Conservation (phyloP, 345 rosid genomes). For the Brassica rapa region DNA sequence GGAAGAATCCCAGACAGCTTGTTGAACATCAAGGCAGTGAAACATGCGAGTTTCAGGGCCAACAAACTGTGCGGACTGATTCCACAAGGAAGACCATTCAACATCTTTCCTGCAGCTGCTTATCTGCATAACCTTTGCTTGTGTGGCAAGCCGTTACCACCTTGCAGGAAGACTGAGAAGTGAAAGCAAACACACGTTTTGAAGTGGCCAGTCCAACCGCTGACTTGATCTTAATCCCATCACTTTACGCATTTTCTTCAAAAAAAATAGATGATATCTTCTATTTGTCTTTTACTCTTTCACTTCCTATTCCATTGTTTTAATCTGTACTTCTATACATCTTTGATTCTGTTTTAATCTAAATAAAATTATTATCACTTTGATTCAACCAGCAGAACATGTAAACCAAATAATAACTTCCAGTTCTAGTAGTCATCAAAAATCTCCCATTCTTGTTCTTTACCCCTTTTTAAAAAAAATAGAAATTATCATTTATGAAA, state of each 20-base stretch:
- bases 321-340: conserved; percentile 21
- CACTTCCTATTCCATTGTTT: conserved; percentile 34
- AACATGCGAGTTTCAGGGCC: conserved; percentile 82
- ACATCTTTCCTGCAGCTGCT: conserved; percentile 72
- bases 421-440: conserved; percentile 44
- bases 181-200: background rate
- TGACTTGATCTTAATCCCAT: conserved; percentile 52
- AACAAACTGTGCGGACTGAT: conserved; percentile 85
- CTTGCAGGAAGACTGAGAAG: conserved; percentile 56
- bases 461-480: background rate
- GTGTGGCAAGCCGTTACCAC: conserved; percentile 87
- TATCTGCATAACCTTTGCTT: conserved; percentile 91
- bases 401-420: background rate
- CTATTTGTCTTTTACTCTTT: conserved; percentile 23
- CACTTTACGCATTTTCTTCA: conserved; percentile 38
- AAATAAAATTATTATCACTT: conserved; percentile 19
- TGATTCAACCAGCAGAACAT: background rate
- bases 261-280: conserved; percentile 34
- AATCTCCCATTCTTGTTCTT: conserved; percentile 44
- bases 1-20: conserved; percentile 77
- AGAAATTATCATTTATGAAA: background rate
- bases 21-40: conserved; percentile 50
- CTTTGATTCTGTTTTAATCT: conserved; percentile 10
- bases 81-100: conserved; percentile 93
- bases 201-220: conserved; percentile 62